phyloP scores from a whole-genome alignment of 2,329 filamentous ascomycete genomes.

The Amphichorda felina region DNA sequence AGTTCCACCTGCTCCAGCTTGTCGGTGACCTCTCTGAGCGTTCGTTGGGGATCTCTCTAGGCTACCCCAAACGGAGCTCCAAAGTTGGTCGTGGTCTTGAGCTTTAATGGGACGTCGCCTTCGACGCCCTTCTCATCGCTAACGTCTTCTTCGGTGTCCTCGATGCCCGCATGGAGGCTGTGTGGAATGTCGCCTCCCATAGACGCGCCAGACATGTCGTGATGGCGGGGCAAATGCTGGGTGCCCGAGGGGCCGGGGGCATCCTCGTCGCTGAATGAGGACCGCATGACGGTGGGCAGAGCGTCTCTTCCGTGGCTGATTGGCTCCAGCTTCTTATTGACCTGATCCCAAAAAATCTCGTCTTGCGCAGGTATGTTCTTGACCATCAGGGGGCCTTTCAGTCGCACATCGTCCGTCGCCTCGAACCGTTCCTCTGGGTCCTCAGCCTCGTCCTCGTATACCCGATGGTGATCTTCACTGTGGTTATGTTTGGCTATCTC shows the following conservation, averaged over 20 bases:
- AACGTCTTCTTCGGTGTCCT: constrained; percentile 8
- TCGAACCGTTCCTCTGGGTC: constrained; percentile 19
- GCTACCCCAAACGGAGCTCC: constrained; percentile 30
- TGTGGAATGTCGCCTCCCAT: constrained; percentile 9
- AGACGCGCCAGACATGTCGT: constrained; percentile 5
- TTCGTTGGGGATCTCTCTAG: constrained; percentile 10
- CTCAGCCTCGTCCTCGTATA: constrained; percentile 1
- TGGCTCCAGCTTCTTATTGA: constrained; percentile 39
- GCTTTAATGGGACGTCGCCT: constrained; percentile 31
- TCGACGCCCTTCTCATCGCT: constrained; percentile 16
- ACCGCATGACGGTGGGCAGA: constrained; percentile 31
- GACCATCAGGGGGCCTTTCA: constrained; percentile 42
- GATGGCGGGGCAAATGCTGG: neutral
- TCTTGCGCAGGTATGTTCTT: constrained; percentile 44
- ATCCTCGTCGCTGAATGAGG: constrained; percentile 17
- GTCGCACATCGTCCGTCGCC: constrained; percentile 28
- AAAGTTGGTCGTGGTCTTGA: constrained; percentile 33
- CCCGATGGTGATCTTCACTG: constrained; percentile 2
- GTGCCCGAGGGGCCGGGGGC: constrained; percentile 7
- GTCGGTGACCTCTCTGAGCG: no score
- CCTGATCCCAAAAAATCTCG: constrained; percentile 36
- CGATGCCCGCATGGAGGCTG: neutral
- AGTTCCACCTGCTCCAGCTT: no score
- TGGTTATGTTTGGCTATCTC: neutral
- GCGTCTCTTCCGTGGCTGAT: constrained; percentile 33